Evolutionary conservation across 2,329 filamentous ascomycete species (phyloP), one percentile per base, ranked within the genome.

Genomic region (Fusarium humuli): DNA sequence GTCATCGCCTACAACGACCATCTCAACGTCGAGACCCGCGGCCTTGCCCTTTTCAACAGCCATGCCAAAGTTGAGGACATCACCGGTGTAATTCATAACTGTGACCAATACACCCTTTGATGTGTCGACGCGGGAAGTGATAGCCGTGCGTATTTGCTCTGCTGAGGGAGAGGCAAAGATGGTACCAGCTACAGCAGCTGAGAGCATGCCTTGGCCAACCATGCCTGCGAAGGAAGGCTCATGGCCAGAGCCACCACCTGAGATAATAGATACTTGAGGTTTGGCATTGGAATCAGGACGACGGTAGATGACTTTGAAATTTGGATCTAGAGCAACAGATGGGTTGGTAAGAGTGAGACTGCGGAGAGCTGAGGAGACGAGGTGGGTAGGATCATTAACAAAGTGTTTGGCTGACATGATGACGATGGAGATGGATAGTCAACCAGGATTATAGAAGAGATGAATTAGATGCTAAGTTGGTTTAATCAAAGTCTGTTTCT

Each of bases 11-110:
- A 98, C 93, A 11, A 97, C 92, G 12, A 97, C 90, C 91, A 98
- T 97, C 78, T 97, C 92, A 1, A 93, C 92, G 20, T 89, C 82
- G 25, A 94, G 81, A 0, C 94, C 94, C 0, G 89, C 88, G 2
- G 94, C 94, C 62, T 92, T 91, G 18, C 94, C 94, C 83, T 97
- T 97, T 80, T 98, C 95, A 11, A 96, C 93, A 1, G 91, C 94
- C 87, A 98, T 91, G 58, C 94, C 94, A 77, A 98, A 98, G 82
- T 97, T 97, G 72, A 98, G 86, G 57, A 97, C 88, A 78, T 94
- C 92, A 40, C 92, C 92, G 2, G 94, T 97, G 80, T 97, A 97
- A 80, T 98, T 98, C 93, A 97, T 97, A 30, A 97, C 92, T 8
- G 94, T 91, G n/a, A 97, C 92, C 42, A 98, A 80, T 2, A 97